Base-by-base conservation (phyloP, 176 grass and related monocot species). In the Bolboschoenus planiculmis region DNA sequence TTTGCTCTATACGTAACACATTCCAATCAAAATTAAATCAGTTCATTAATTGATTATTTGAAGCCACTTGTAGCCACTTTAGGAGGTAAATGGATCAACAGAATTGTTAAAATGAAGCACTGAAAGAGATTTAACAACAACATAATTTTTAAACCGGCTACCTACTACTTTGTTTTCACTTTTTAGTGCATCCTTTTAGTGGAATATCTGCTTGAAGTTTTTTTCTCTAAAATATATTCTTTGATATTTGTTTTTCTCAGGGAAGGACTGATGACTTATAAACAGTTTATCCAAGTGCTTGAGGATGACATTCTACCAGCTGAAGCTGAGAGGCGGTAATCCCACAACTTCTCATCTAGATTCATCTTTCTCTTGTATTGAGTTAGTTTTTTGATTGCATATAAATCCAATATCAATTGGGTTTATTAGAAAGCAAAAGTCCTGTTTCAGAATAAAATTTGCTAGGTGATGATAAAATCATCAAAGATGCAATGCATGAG, bases 261-360 rank as follows among this genome's bases (percentile, higher is more conserved):
- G 84, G 93, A 93, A 93, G 97, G 97, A 35, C 85, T 99, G 83
- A 99, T 99, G 97, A 92, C 93, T 5, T 99, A 96, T 78, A 99
- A 99, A 81, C 92, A 99, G 51, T 99, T 99, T 78, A 95, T 99
- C 35, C 93, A 99, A 90, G 93, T 94, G 63, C 91, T 99, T 70
- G 97, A 99, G 89, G 97, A 99, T 92, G 97, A 99, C 59, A 89
- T 99, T 83, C 91, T 85, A 80, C 97, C 93, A 82, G 81, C 89
- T 87, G 97, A 99, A 99, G 92, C 97, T 89, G 89, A 95, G 83
- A 83, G 83, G 40, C 86, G 97, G 97, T 99, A 90, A 78, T 23
- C 10, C 60, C 40, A 68, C 66, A 40, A 78, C 64, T 60, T 48
- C 15, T 36, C 68, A 50, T 57, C 71, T 39, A 74, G 42, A 64